phyloP scores from a whole-genome alignment of 2,329 filamentous ascomycete genomes.

The Stagonosporopsis cucurbitacearum region DNA sequence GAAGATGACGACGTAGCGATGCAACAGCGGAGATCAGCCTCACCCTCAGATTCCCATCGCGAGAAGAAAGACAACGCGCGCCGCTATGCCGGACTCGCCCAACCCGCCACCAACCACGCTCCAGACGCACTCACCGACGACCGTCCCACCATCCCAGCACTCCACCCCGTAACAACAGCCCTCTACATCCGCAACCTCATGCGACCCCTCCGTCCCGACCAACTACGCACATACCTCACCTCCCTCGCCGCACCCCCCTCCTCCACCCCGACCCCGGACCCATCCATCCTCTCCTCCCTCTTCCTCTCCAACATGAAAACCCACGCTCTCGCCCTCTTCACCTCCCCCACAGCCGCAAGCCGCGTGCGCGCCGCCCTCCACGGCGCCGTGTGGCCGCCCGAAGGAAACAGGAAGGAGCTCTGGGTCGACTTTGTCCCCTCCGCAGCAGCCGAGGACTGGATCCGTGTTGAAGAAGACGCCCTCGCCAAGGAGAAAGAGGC shows the following conservation, averaged over 20 bases:
- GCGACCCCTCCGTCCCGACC: conserved; percentile 76
- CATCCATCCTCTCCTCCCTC: conserved; percentile 50
- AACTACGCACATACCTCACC: conserved; percentile 72
- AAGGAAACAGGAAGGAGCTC: conserved; percentile 80
- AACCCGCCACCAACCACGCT: conserved; percentile 21
- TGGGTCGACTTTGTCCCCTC: conserved; percentile 91
- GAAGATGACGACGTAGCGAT: conserved; percentile 43
- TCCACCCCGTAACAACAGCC: conserved; percentile 51
- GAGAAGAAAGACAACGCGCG: conserved; percentile 41
- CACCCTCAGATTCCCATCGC: conserved; percentile 16
- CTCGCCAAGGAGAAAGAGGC: conserved; percentile 50
- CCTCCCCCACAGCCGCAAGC: conserved; percentile 71
- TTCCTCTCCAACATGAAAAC: conserved; percentile 86
- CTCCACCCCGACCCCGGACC: conserved; percentile 55
- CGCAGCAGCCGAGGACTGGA: conserved; percentile 75
- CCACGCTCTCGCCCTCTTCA: conserved; percentile 82
- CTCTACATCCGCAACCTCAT: conserved; percentile 92
- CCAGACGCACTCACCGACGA: conserved; percentile 36
- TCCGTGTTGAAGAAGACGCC: too few relatives aligned
- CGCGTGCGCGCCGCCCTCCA: conserved; percentile 80
- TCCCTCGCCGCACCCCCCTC: conserved; percentile 69
- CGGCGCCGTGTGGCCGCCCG: conserved; percentile 82
- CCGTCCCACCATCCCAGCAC: conserved; percentile 44
- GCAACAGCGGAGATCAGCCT: conserved; percentile 33
- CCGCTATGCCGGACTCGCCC: conserved; percentile 45